phyloP scores from a whole-genome alignment of 2,329 filamentous ascomycete species.

The Chrysoporthe austroafricana region DNA sequence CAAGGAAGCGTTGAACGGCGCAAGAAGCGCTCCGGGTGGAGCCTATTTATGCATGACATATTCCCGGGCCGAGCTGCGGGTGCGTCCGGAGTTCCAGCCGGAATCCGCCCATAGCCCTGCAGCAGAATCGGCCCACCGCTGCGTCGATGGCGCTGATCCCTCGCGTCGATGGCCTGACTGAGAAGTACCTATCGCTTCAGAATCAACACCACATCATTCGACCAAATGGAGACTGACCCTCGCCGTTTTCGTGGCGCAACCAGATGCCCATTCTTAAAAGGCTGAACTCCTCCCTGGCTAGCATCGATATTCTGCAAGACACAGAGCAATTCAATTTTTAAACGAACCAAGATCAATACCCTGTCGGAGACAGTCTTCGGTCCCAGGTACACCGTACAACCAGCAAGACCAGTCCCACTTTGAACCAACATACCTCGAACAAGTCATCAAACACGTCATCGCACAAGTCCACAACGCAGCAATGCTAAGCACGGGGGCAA shows the following conservation, averaged over 20 bases:
- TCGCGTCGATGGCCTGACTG: conserved; percentile 21
- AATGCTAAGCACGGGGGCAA: conserved; percentile 22
- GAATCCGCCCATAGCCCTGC: conserved; percentile 15
- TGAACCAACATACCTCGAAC: background rate
- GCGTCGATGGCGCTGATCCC: conserved; percentile 19
- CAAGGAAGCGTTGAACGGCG: background rate
- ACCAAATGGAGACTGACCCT: conserved; percentile 8
- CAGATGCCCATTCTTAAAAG: background rate
- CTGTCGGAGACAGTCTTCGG: background rate
- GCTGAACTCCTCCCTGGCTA: background rate
- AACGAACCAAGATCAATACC: background rate
- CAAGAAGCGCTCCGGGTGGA: background rate
- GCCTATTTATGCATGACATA: conserved; percentile 1
- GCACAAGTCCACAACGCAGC: conserved; percentile 7
- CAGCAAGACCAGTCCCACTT: conserved; percentile 7
- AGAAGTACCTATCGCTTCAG: conserved; percentile 18
- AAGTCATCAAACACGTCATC: background rate
- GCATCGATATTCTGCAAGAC: no score
- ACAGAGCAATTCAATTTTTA: no score
- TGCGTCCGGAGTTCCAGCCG: conserved; percentile 10
- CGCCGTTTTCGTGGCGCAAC: conserved; percentile 7
- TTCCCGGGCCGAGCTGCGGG: conserved; percentile 13
- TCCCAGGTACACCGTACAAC: background rate
- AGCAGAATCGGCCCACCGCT: conserved; percentile 26
- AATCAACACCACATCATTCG: conserved; percentile 23